phyloP scores from a whole-genome alignment of 148 eudicot species.

The Agrostemma githago region DNA sequence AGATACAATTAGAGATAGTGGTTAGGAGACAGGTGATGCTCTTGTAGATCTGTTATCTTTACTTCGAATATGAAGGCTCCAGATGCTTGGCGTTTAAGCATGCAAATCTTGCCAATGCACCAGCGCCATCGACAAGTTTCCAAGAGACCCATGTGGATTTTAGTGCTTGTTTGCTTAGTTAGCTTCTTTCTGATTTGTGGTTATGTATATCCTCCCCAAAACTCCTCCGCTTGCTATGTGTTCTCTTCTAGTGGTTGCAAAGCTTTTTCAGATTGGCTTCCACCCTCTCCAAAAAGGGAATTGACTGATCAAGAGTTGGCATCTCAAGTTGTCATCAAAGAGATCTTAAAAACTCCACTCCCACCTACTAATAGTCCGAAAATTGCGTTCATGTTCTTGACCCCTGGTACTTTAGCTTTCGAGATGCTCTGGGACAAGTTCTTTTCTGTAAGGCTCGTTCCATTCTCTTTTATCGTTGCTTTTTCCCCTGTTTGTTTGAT shows the following conservation, averaged over 20 bases:
- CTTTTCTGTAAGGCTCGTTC: conserved; percentile 45
- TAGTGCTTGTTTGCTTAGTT: conserved; percentile 57
- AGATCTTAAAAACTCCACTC: conserved; percentile 43
- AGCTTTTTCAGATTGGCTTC: conserved; percentile 58
- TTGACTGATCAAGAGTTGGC: conserved; percentile 66
- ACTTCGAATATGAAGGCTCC: conserved; percentile 48
- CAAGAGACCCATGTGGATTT: conserved; percentile 77
- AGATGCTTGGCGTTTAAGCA: conserved; percentile 63
- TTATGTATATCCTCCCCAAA: conserved; percentile 69
- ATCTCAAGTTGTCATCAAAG: conserved; percentile 47
- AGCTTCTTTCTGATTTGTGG: conserved; percentile 59
- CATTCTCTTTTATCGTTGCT: background rate
- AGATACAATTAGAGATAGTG: conserved; percentile 2
- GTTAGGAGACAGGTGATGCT: conserved; percentile 18
- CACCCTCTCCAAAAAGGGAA: conserved; percentile 51
- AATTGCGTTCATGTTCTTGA: conserved; percentile 72
- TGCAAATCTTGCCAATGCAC: conserved; percentile 56
- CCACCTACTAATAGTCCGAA: conserved; percentile 42
- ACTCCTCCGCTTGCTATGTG: conserved; percentile 61
- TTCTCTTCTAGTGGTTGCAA: conserved; percentile 73
- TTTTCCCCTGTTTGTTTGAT: conserved; percentile 8
- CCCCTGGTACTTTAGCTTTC: conserved; percentile 58
- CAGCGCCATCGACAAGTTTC: conserved; percentile 61
- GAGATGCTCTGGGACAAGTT: conserved; percentile 72
- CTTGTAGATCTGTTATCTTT: conserved; percentile 19